Evolutionary conservation across 169 alveolate species (phyloP).

Genomic region (Prorocentrum cordatum): DNA sequence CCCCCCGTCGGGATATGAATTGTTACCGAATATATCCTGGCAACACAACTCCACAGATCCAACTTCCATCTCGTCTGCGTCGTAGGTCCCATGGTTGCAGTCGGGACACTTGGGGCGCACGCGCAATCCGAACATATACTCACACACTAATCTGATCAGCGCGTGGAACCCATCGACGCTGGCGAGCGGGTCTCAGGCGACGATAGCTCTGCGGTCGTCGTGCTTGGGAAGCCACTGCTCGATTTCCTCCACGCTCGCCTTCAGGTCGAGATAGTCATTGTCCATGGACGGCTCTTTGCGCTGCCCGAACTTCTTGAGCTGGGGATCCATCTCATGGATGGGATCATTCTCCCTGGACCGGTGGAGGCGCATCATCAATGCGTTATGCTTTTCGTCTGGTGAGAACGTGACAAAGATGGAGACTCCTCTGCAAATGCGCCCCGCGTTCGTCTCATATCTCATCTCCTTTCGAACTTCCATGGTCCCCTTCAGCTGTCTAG

Average conservation of each 20-base stretch:
- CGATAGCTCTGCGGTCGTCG: not conserved
- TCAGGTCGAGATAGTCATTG: not conserved
- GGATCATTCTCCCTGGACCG: not conserved
- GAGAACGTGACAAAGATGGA: not conserved
- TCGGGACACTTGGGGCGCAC: not conserved
- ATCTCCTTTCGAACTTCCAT: not conserved
- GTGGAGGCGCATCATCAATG: not conserved
- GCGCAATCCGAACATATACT: not conserved
- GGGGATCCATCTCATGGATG: not conserved
- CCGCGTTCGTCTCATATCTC: not conserved
- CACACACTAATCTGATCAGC: not conserved
- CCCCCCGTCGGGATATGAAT: not conserved
- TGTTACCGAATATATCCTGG: not conserved
- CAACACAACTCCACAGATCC: not conserved
- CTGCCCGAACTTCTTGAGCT: not conserved
- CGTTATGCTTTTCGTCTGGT: not conserved
- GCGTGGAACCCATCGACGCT: not conserved
- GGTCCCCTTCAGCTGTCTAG: not conserved
- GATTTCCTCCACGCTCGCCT: not conserved
- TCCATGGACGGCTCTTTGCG: not conserved
- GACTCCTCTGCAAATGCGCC: not conserved
- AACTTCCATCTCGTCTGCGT: not conserved
- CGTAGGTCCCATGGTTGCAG: not conserved
- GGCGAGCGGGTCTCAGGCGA: slow-evolving; percentile 12
- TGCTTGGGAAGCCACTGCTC: not conserved